These are phyloP conservation scores for Leccinum subgranulosum DNA, from an alignment of 768 basidiomycete genomes.

Conservation along the genomic window DNA sequence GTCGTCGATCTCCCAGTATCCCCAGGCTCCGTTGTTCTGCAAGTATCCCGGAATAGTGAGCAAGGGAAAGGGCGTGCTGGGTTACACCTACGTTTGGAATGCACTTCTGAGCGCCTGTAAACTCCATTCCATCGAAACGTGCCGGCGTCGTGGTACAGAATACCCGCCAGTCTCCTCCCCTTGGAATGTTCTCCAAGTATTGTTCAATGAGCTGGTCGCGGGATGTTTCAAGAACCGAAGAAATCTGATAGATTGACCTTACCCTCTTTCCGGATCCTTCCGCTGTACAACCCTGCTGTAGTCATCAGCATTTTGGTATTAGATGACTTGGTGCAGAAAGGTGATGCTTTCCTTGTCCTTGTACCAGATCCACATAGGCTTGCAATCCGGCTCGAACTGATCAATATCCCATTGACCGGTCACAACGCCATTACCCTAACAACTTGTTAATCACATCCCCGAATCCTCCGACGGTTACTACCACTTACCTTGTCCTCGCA, in stretches of 20 bases:
- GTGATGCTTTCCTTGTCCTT: conserved; percentile 26
- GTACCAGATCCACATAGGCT: conserved; percentile 24
- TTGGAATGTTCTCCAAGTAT: conserved; percentile 26
- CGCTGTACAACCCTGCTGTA: conserved; percentile 24
- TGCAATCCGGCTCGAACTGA: too few relatives aligned
- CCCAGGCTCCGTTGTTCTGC: too few relatives aligned
- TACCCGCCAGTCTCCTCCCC: conserved; percentile 27
- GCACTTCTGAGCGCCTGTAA: conserved; percentile 23
- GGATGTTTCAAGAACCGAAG: background rate
- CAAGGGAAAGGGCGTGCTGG: too few relatives aligned
- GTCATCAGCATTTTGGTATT: background rate
- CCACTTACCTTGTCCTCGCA: conserved; percentile 24
- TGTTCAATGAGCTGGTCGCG: conserved; percentile 28
- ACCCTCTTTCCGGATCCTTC: conserved; percentile 26
- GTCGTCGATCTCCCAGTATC: too few relatives aligned
- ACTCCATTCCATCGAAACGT: conserved; percentile 23
- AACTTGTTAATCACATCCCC: background rate
- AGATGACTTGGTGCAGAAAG: background rate
- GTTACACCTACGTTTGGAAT: conserved; percentile 8
- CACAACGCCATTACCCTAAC: conserved; percentile 13
- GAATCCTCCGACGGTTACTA: background rate
- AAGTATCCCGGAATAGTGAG: too few relatives aligned
- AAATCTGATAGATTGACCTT: background rate
- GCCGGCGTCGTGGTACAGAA: conserved; percentile 35
- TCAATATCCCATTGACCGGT: conserved; percentile 14